Evolutionary conservation across 257 asterid genomes (phyloP), one percentile per base, ranked within the genome.

Genomic region (Perilla frutescens): DNA sequence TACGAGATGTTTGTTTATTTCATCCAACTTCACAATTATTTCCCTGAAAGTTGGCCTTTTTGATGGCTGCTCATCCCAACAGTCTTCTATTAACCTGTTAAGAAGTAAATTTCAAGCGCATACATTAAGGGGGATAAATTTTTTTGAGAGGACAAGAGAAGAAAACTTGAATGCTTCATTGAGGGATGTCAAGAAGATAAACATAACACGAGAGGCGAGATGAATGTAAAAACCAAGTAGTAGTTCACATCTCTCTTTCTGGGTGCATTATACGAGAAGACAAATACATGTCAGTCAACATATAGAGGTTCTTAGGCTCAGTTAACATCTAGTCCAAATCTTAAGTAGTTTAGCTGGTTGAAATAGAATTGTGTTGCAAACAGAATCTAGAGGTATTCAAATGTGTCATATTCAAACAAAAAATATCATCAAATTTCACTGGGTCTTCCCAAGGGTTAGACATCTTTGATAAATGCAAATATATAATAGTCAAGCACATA

Each of bases 71-170:
- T 84, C 86, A 39, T 69, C 75, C 96, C 97, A 91, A 71, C 96
- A 85, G 29, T 85, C 79, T 81, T 88, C 89, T 53, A 92, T 90
- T 73, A 92, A 79, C 79, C 98, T 92, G 90, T 71, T 72, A 64
- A 76, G 77, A 80, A 77, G 69, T 29, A 45, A 44, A 61, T 67
- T 68, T 57, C 15, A 29, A 20, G 56, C 8, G 62, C 74, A 58
- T 34, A 36, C 43, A 13, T 3, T 31, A 32, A 63, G 32, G 51
- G 50, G 50, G 26, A 55, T 47, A 65, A 31, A 6, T 37, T 40
- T 8, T 53, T 41, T 12, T 56, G 20, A 32, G 56, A 6, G 60
- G 26, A 60, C 37, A 49, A 31, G 40, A 9, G 64, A 75, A 26
- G 57, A 75, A 65, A 45, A 34, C 37, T 8, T 36, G 13, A 44